Base-by-base conservation (phyloP, 1,284 basidiomycete genomes). In the Moesziomyces sp. region DNA sequence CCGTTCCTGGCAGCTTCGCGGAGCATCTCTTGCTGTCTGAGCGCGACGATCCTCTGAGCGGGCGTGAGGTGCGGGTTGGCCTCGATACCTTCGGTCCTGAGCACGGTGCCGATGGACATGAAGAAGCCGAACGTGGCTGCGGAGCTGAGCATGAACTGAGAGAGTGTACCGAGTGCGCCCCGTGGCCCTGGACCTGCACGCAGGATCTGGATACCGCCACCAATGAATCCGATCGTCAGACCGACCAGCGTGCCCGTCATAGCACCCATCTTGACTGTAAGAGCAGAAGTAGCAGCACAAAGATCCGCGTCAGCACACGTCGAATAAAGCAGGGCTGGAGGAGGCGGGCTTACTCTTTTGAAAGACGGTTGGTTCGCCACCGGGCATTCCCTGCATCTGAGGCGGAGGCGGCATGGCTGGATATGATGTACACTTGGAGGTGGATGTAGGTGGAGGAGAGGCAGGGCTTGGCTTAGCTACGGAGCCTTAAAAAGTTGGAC, bases 91-190 rank as follows among this genome's bases (percentile, higher is more conserved):
- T 82, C 80, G 13, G 79, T 81, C 46, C 80, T 70, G 24, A 82
- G 60, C 14, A 82, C 80, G 11, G 79, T 77, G 49, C 80, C 80
- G 59, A 82, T 81, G 24, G 78, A 77, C 79, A 80, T 81, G 70
- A 81, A 78, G 66, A 78, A 82, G 30, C 80, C 81, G 40, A 83
- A 83, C 18, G 81, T 83, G 2, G 81, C 81, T 3, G 70, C 81
- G 3, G 77, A 79, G 16, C 77, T 78, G 9, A 75, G 64, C 81
- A 83, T 83, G 63, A 76, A 83, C 54, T 83, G 80, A 9, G 74
- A 67, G 11, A 83, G 62, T 21, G 79, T 81, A 11, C 69, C 79
- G 48, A 82, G 49, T 10, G 76, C 66, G 1, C 80, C 80, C 26
- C 74, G 60, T 21, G 80, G 80, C 10, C 80, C 80, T 0, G 80